A percentile compares a stretch with the other conserved stretches of the same genome.
phyloP scores from a whole-genome alignment of 2,329 filamentous ascomycete species.

The Fusarium nisikadoi region DNA sequence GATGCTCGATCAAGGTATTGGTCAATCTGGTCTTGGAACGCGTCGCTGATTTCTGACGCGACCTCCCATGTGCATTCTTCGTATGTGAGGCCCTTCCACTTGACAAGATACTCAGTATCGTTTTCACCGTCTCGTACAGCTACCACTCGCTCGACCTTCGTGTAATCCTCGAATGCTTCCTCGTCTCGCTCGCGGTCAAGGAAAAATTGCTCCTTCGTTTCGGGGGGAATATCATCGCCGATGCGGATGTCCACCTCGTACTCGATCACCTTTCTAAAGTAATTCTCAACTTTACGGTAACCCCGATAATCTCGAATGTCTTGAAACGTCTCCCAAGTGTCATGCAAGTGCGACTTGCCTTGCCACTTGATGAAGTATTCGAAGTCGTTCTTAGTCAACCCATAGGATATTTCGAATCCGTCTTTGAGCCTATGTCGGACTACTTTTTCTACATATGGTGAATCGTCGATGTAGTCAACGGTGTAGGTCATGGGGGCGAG shows the following conservation, averaged over 20 bases:
- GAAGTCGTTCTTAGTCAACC: constrained; percentile 77
- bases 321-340: constrained; percentile 90
- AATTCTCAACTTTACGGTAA: constrained; percentile 92
- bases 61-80: constrained; percentile 95
- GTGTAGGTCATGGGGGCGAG: constrained; percentile 72
- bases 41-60: constrained; percentile 76
- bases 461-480: constrained; percentile 77
- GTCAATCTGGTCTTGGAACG: constrained; percentile 91
- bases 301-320: constrained; percentile 81
- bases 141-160: constrained; percentile 92
- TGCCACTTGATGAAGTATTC: constrained; percentile 98
- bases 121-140: constrained; percentile 82
- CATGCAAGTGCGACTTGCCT: constrained; percentile 92
- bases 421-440: constrained; percentile 86
- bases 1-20: constrained; percentile 86
- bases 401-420: constrained; percentile 67
- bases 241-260: constrained; percentile 82
- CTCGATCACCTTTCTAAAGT: constrained; percentile 84
- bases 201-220: constrained; percentile 92
- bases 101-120: constrained; percentile 89
- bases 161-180: constrained; percentile 89
- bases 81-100: constrained; percentile 96
- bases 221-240: constrained; percentile 79
- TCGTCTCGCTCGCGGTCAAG: constrained; percentile 93
- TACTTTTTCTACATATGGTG: constrained; percentile 89